phyloP scores from a whole-genome alignment of 2,329 filamentous ascomycete species.

The Allantophomopsis lycopodina region DNA sequence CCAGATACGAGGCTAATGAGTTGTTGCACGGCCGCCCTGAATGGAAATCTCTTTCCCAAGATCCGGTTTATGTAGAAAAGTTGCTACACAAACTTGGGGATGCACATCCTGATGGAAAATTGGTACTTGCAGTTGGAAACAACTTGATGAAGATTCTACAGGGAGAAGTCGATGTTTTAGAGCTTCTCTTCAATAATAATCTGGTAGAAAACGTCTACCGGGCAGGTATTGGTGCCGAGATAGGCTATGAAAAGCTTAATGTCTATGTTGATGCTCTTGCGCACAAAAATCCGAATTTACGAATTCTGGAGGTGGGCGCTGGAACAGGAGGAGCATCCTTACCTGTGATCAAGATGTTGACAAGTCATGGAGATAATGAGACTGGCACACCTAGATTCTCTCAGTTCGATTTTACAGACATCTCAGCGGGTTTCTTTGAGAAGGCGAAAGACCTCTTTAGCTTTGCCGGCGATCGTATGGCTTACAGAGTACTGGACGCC shows the following conservation, averaged over 20 bases:
- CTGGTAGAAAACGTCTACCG: constrained; percentile 9
- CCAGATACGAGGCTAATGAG: neutral
- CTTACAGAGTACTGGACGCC: constrained; percentile 20
- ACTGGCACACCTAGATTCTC: neutral
- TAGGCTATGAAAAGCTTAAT: neutral
- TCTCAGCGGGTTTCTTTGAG: constrained; percentile 16
- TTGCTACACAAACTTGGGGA: neutral
- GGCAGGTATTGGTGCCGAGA: constrained; percentile 11
- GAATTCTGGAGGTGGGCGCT: constrained; percentile 4
- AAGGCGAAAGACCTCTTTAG: constrained; percentile 9
- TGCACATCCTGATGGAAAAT: constrained; percentile 8
- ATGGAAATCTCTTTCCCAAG: neutral
- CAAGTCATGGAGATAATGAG: neutral
- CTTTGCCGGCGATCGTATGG: constrained; percentile 8
- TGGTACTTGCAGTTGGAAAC: constrained; percentile 16
- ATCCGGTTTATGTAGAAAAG: neutral
- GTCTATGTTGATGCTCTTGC: neutral
- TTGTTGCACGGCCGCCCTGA: neutral
- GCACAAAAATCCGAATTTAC: constrained; percentile 9
- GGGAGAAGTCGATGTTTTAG: constrained; percentile 4
- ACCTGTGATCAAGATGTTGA: constrained; percentile 1
- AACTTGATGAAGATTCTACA: constrained; percentile 4
- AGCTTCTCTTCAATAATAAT: constrained; percentile 6
- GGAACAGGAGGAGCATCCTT: constrained; percentile 3
- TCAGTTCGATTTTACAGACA: constrained; percentile 8